These are phyloP conservation scores for Microcera coccophila DNA, from an alignment of 2,329 filamentous ascomycete species.

Conservation along the genomic window DNA sequence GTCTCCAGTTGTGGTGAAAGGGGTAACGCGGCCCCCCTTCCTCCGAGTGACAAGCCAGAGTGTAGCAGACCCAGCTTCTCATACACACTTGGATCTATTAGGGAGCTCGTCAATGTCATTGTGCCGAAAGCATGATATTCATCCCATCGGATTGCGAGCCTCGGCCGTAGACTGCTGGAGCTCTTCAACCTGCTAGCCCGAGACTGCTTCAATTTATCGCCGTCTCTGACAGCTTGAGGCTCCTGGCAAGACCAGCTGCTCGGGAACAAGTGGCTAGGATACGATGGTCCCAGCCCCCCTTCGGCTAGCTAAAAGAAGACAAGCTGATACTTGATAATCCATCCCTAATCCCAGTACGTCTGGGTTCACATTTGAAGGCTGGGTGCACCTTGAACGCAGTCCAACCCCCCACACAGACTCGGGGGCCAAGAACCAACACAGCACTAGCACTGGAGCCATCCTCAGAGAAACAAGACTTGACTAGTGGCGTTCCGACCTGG, in stretches of 20 bases:
- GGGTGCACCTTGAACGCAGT: neutral
- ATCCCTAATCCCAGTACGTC: neutral
- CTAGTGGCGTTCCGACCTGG: conserved; percentile 14
- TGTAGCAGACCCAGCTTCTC: no score
- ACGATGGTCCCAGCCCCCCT: conserved; percentile 15
- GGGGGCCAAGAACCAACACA: neutral
- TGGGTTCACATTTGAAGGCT: neutral
- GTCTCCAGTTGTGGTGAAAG: conserved; percentile 6
- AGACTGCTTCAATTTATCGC: conserved; percentile 5
- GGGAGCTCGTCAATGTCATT: no score
- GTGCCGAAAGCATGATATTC: no score
- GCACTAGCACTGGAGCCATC: conserved; percentile 1
- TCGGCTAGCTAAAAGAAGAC: conserved; percentile 20
- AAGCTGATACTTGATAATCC: conserved; percentile 5
- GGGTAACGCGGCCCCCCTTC: conserved; percentile 2
- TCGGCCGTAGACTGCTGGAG: no score
- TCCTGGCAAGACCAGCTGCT: conserved; percentile 13
- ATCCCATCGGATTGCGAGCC: no score
- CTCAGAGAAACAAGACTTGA: conserved; percentile 7
- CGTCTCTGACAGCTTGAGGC: conserved; percentile 13
- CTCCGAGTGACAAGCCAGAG: conserved; percentile 3
- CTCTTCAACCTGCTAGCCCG: no score
- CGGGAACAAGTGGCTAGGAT: conserved; percentile 15
- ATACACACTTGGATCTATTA: no score
- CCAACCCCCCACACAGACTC: neutral